Base-by-base conservation (phyloP, 805 yeast species). In the Limtongia smithiae region DNA sequence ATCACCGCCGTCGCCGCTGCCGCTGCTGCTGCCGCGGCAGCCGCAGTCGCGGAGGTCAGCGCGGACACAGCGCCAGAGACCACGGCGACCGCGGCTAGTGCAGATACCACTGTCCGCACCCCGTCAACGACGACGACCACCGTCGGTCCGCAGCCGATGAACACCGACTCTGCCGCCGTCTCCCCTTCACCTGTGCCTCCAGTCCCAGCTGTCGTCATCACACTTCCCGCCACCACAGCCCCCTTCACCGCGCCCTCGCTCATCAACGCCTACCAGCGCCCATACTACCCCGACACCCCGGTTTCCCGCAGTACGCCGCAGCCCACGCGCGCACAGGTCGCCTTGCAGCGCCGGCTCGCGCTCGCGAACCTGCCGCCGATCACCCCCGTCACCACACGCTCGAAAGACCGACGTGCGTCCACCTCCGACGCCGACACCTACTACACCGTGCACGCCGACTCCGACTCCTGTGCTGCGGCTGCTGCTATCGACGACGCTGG, bases 351-450 rank as follows among this genome's bases (percentile, higher is more conserved):
- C 17, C 45, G 51, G 14, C 52, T 54, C 11, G 56, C 58, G 24
- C 43, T 42, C 11, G 58, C 58, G 5, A 54, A 54, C 40, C 51
- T 54, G 28, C 58, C 58, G 17, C 58, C 58, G 11, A 51, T 54
- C 38, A 54, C 58, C 7, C 58, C 58, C 8, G 55, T 54, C 41
- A 54, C 58, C 7, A 54, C 58, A 8, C 55, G 58, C 20, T 36
- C 54, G 9, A 52, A 52, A 21, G 57, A 52, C 24, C 57, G 57
- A 9, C 28, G 28, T 9, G 28, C 28, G 28, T 25, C 28, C 28
- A 9, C 28, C 28, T 6, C 20, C 14, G 44, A 37, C 11, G 44
- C 44, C 9, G 6, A 15, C 22, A 37, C 30, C 7, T 8, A 7
- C 7, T n/a, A 4, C 8, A 18, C 18, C 22, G 14, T 22, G 8